Evolutionary conservation across 176 grass and related monocot genomes (phyloP).

Genomic region (Lolium multiflorum): DNA sequence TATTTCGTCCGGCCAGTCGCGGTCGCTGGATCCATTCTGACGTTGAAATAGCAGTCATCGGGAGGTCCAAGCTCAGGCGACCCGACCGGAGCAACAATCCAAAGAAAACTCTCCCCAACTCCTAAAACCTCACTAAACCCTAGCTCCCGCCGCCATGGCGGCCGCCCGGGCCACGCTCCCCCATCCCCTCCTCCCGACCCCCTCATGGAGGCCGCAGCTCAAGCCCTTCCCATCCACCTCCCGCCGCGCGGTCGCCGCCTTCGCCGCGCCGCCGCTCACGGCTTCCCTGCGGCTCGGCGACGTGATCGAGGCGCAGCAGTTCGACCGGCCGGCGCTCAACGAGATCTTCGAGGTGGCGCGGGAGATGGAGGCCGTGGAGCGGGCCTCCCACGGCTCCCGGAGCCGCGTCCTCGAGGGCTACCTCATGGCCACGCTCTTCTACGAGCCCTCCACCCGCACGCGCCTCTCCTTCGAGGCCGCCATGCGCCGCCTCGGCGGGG

Average conservation of each 20-base stretch:
- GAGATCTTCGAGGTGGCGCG: slow-evolving; percentile 87
- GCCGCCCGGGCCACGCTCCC: slow-evolving; percentile 31
- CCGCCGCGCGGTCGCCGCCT: slow-evolving; percentile 7
- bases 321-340: slow-evolving; percentile 65
- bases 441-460: slow-evolving; percentile 90
- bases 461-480: slow-evolving; percentile 91
- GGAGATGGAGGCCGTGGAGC: slow-evolving; percentile 88
- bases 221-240: neutral
- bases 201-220: neutral
- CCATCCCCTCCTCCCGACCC: neutral
- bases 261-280: neutral
- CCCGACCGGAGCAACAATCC: neutral
- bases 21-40: neutral
- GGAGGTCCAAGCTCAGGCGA: neutral
- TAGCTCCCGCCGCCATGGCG: slow-evolving; percentile 46
- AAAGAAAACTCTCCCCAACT: neutral
- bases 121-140: slow-evolving; percentile 49
- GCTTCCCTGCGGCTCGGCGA: slow-evolving; percentile 62
- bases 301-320: slow-evolving; percentile 90
- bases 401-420: slow-evolving; percentile 75
- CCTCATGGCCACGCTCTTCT: slow-evolving; percentile 97
- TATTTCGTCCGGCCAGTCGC: neutral
- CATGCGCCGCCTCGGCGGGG: slow-evolving; percentile 83
- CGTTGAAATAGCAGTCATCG: neutral
- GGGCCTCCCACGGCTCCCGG: slow-evolving; percentile 47